Percentiles rank a stretch among this genome's conserved stretches.
Conservation (phyloP, 2,329 filamentous ascomycete genomes). For the Colletotrichum gigasporum region DNA sequence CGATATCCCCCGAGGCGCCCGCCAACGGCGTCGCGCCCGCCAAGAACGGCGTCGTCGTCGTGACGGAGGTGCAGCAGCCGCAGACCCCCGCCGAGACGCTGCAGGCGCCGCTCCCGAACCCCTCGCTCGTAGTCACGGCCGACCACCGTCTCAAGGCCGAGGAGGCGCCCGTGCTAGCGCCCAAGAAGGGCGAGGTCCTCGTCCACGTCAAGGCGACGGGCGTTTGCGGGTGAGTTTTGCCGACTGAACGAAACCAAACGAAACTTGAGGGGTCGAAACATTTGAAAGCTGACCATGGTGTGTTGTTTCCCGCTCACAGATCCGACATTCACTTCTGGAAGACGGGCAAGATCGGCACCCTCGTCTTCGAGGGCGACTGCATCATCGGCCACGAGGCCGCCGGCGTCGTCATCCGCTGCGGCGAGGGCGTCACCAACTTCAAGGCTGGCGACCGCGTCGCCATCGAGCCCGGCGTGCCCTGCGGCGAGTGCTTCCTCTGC, state of each 20-base stretch:
- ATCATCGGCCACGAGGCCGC: conserved; percentile 74
- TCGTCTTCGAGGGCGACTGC: conserved; percentile 70
- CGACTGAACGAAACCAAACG: background rate
- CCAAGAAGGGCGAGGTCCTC: conserved; percentile 63
- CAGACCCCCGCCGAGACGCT: conserved; percentile 30
- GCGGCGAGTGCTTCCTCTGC: conserved; percentile 68
- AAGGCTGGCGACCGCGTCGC: conserved; percentile 71
- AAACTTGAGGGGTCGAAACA: too few relatives aligned
- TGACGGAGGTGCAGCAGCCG: conserved; percentile 4
- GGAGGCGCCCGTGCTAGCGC: conserved; percentile 65
- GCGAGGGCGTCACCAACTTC: conserved; percentile 62
- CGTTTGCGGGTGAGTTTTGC: conserved; percentile 64
- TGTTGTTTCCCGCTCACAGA: conserved; percentile 42
- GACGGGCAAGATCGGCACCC: conserved; percentile 68
- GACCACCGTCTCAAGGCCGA: conserved; percentile 67
- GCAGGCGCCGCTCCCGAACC: conserved; percentile 52
- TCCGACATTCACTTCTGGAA: conserved; percentile 78
- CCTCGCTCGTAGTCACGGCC: conserved; percentile 66
- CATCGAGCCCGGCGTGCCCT: conserved; percentile 73
- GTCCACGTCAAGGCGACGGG: conserved; percentile 71
- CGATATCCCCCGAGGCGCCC: conserved; percentile 1
- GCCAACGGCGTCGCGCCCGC: conserved; percentile 1
- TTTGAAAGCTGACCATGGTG: too few relatives aligned
- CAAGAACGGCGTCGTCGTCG: conserved; percentile 16
- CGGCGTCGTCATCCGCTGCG: conserved; percentile 66